Conservation (phyloP, 257 asterid species). For the Penstemon davidsonii region DNA sequence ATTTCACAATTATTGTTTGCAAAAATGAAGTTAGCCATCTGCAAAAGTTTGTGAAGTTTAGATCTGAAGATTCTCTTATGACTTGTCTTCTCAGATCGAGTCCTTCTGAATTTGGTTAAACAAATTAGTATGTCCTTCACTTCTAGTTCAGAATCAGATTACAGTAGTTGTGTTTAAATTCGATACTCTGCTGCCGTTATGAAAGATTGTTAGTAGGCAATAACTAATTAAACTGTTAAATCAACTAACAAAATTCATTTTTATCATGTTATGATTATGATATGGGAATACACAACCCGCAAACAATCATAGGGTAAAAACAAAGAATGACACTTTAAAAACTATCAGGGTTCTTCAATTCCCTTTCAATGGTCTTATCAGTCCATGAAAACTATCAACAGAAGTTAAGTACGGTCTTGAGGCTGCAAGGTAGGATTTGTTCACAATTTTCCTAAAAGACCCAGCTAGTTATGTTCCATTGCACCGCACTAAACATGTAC, state of each 20-base stretch:
- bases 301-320: neutral
- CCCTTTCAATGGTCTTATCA: neutral
- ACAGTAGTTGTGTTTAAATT: neutral
- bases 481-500: neutral
- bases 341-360: neutral
- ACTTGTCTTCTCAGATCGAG: neutral
- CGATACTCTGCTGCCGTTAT: neutral
- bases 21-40: neutral
- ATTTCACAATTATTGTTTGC: neutral
- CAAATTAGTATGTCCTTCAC: neutral
- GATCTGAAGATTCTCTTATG: neutral
- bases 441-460: neutral
- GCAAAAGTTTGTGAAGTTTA: neutral
- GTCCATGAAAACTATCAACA: slow-evolving; percentile 18
- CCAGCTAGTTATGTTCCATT: slow-evolving; percentile 14
- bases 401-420: neutral
- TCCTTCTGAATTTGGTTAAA: neutral
- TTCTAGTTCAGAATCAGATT: neutral
- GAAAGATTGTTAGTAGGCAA: neutral
- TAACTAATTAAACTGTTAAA: neutral
- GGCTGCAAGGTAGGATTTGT: slow-evolving; percentile 9
- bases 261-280: slow-evolving; percentile 1
- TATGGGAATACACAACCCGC: slow-evolving; percentile 6
- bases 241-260: slow-evolving; percentile 15
- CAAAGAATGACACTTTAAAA: neutral